Conservation (phyloP, 75 land plant genomes). For the Larix kaempferi region DNA sequence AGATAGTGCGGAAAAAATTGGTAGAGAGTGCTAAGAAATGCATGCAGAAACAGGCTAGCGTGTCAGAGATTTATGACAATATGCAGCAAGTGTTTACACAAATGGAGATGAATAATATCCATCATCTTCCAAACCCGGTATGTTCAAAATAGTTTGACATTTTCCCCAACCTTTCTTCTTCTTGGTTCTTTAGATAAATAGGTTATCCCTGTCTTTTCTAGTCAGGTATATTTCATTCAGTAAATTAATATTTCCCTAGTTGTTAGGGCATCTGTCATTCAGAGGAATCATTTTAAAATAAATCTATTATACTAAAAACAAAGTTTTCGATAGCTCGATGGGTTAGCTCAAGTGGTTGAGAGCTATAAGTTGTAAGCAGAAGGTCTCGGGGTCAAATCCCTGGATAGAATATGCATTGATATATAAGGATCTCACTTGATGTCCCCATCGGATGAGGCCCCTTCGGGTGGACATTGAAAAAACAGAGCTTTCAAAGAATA, state of each 20-base stretch:
- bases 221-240: not conserved
- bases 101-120: conserved; percentile 49
- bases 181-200: too few relatives aligned
- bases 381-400: too few relatives aligned
- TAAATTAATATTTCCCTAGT: not conserved
- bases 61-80: conserved; percentile 51
- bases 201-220: not conserved
- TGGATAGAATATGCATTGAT: too few relatives aligned
- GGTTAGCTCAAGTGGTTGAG: too few relatives aligned
- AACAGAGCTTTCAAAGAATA: not conserved
- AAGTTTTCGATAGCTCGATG: too few relatives aligned
- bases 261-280: not conserved
- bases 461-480: too few relatives aligned
- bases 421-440: too few relatives aligned
- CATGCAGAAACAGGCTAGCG: conserved; percentile 48
- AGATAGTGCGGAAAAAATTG: conserved; percentile 73
- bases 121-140: conserved; percentile 42
- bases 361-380: too few relatives aligned
- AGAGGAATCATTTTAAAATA: not conserved
- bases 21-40: conserved; percentile 57
- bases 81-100: conserved; percentile 71
- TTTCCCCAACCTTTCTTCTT: not conserved
- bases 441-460: too few relatives aligned
- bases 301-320: not conserved
- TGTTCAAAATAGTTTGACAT: conserved; percentile 14